These are phyloP conservation scores for Neurospora discreta DNA, from an alignment of 495 filamentous ascomycete species.

Conservation along the genomic window DNA sequence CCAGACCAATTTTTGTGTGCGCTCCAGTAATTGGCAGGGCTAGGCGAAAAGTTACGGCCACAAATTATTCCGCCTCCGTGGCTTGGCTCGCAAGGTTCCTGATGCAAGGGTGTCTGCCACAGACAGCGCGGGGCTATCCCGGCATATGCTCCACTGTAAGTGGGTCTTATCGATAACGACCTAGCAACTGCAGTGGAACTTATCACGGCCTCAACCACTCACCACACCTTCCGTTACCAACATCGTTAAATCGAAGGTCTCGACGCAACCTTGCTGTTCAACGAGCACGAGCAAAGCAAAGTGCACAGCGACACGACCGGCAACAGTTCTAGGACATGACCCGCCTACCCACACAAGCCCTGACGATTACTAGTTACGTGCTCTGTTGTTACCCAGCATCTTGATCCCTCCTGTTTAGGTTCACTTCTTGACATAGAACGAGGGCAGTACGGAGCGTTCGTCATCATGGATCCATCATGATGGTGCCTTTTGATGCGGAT, in stretches of 20 bases:
- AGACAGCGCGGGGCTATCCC: background rate
- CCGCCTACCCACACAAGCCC: background rate
- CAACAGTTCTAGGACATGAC: background rate
- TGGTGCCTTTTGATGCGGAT: background rate
- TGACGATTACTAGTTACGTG: background rate
- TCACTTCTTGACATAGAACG: background rate
- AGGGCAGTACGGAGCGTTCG: background rate
- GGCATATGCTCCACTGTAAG: background rate
- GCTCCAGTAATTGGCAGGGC: slow-evolving; percentile 26
- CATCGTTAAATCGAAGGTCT: background rate
- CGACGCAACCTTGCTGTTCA: background rate
- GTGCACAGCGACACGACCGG: background rate
- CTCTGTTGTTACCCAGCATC: background rate
- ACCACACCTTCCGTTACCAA: background rate
- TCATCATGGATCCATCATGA: background rate
- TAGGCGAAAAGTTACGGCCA: slow-evolving; percentile 24
- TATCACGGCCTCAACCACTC: background rate
- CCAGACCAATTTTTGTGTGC: slow-evolving; percentile 27
- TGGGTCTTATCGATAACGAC: background rate
- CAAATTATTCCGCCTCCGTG: slow-evolving; percentile 20
- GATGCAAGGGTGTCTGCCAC: background rate
- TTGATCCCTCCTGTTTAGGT: background rate
- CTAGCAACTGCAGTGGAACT: background rate
- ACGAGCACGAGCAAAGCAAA: background rate
- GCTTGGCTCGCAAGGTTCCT: background rate